Conservation (phyloP, 1,284 basidiomycete genomes). For the Trichosporon coremiiforme region DNA sequence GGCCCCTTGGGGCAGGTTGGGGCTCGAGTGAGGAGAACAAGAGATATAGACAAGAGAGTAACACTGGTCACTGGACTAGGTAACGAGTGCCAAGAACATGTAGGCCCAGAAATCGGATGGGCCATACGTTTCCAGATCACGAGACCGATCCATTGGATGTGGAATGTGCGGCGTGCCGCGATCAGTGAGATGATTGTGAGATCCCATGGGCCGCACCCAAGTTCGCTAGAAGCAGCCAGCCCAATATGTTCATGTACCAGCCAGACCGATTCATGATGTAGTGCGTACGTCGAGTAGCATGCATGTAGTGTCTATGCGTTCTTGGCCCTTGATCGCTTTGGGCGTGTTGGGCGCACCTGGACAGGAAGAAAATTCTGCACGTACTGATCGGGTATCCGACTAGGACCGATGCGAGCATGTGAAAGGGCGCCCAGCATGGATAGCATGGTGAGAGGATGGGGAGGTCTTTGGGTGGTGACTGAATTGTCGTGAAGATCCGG, state of each 20-base stretch:
- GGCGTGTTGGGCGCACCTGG: background rate
- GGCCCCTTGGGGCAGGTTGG: too few relatives aligned
- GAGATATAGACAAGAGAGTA: background rate
- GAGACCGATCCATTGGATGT: background rate
- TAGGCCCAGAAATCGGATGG: background rate
- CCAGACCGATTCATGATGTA: background rate
- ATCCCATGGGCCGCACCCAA: background rate
- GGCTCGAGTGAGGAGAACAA: background rate
- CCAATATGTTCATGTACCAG: background rate
- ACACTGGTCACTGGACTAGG: background rate
- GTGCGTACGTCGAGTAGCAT: background rate
- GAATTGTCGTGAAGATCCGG: constrained; percentile 7
- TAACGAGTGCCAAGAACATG: background rate
- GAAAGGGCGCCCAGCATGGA: background rate
- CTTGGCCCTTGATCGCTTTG: background rate
- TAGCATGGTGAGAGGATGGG: background rate
- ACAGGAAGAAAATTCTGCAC: background rate
- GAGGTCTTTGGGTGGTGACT: background rate
- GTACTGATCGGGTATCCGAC: background rate
- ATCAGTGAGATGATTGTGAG: background rate
- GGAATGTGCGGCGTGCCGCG: background rate
- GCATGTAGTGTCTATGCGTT: background rate
- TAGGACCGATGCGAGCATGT: background rate
- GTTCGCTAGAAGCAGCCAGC: background rate
- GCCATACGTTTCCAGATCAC: background rate